Conservation (phyloP, 2,329 filamentous ascomycete species). For the Chrysosporium keratinophilum region DNA sequence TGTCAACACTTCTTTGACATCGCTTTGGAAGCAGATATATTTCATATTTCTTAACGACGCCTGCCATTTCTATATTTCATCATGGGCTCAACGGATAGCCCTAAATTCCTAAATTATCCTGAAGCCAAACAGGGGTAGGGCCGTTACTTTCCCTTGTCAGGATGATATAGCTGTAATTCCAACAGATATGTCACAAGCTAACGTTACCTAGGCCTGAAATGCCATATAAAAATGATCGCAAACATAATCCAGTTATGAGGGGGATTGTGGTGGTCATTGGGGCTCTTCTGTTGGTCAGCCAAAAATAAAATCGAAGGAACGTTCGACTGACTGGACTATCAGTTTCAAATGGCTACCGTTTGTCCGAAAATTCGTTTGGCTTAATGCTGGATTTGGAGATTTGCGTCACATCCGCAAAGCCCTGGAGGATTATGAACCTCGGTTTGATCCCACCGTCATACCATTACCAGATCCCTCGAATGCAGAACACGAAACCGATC, state of each 20-base stretch:
- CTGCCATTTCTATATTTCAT: not conserved
- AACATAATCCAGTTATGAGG: slow-evolving; percentile 54
- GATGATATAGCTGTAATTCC: not conserved
- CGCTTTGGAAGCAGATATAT: not conserved
- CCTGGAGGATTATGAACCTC: slow-evolving; percentile 45
- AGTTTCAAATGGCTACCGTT: slow-evolving; percentile 45
- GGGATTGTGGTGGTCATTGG: slow-evolving; percentile 50
- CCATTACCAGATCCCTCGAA: slow-evolving; percentile 26
- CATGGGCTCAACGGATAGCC: slow-evolving; percentile 1
- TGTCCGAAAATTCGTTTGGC: slow-evolving; percentile 55
- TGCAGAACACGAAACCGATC: slow-evolving; percentile 13
- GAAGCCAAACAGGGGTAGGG: slow-evolving; percentile 8
- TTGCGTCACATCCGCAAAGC: slow-evolving; percentile 44
- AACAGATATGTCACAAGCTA: not conserved
- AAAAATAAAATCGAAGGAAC: not conserved
- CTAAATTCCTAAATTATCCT: slow-evolving; percentile 8
- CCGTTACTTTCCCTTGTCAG: not conserved
- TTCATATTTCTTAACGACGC: no score
- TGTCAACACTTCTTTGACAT: not conserved
- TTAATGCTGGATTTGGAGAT: slow-evolving; percentile 55
- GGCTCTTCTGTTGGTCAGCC: slow-evolving; percentile 42
- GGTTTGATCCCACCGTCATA: slow-evolving; percentile 49
- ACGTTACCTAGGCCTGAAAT: slow-evolving; percentile 15
- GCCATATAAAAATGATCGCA: slow-evolving; percentile 32
- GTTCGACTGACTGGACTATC: slow-evolving; percentile 2